Base-by-base conservation (phyloP, 495 filamentous ascomycete genomes). In the Penicillium nucicola region DNA sequence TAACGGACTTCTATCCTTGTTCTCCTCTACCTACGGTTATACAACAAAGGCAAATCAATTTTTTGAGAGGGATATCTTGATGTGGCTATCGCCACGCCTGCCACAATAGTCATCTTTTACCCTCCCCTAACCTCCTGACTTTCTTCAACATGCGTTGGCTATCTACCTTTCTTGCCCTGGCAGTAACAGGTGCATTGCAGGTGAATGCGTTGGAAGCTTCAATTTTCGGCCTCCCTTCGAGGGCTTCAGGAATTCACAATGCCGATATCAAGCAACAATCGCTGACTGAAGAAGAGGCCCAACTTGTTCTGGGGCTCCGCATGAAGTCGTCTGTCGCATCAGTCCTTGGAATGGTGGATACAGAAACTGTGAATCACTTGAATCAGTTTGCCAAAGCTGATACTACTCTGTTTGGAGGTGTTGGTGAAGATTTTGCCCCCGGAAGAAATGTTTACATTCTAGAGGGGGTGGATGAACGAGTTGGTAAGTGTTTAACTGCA, bases 241-340 rank as follows among this genome's bases (percentile, higher is more conserved):
- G 28, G 20, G 8, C 31, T n/a, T 28, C 46, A 18, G 31, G 33
- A 11, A 23, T 45, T 2, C 13, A 37, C 25, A 45, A 48, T 31
- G n/a, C 41, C 6, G 36, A 19, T 8, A 6, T 34, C 11, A 18
- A 37, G 11, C 41, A 42, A 43, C 50, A 50, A 34, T 51, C 50
- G 14, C 50, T 74, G 41, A 66, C 69, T 12, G 71, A 81, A 20
- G 67, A 74, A 55, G 66, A 70, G 30, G 78, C 81, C 37, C 72
- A 74, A 56, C 67, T 79, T 25, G 62, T 85, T 22, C 41, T 85
- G 35, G 79, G 82, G 46, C 75, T 79, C 51, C 72, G 81, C 57
- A 61, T 79, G 48, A 72, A 75, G n/a, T 56, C 80, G 4, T 74
- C 81, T 23, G 55, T 74, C 18, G 78, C 68, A 52, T 79, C 82